Base-by-base conservation (phyloP, 768 basidiomycete species). In the Mrakia blollopis region DNA sequence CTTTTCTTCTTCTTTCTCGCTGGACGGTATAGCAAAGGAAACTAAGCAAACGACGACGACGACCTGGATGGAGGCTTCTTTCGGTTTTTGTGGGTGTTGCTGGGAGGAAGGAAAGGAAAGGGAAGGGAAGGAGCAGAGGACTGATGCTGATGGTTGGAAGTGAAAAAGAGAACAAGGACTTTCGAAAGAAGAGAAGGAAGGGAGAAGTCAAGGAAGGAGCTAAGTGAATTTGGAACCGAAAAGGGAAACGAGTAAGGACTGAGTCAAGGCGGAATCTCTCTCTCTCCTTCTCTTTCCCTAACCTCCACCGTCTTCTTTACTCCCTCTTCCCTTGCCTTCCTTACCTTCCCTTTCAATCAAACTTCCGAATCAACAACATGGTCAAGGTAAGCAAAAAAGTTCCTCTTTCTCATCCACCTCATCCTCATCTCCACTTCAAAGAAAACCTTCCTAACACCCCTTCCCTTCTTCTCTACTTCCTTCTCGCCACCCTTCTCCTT, bases 301-400 rank as follows among this genome's bases (percentile, higher is more conserved):
- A 50, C 77, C 77, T 68, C 47, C 47, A 37, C 28, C 30, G 70
- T 57, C 76, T 77, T 41, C 67, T 70, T 72, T 72, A 5, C 80
- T 32, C 44, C 28, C 28, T 1, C 47, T 14, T 70, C 23, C 41
- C 71, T 47, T 41, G 39, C 70, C 72, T 74, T 54, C n/a, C 81
- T 80, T 41, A 41, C 39, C 39, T 11, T 41, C 18, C 2, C 47
- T 14, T 50, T 21, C 47, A 14, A 50, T 50, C 47, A 50, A 50
- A 50, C 74, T 75, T 50, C 14, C 44, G 10, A 44, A 44, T 44
- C 44, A n/a, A n/a, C 80, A 80, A 73, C 79, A 81, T 80, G 80
- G 81, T 67, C 79, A 80, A 32, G 80, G 82, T 61, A 79, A 81
- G 52, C 14, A 50, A 50, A 50, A 50, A 50, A 50, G 21, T 18